phyloP scores from a whole-genome alignment of 1,284 basidiomycete species.

The Ceratobasidium sp. region DNA sequence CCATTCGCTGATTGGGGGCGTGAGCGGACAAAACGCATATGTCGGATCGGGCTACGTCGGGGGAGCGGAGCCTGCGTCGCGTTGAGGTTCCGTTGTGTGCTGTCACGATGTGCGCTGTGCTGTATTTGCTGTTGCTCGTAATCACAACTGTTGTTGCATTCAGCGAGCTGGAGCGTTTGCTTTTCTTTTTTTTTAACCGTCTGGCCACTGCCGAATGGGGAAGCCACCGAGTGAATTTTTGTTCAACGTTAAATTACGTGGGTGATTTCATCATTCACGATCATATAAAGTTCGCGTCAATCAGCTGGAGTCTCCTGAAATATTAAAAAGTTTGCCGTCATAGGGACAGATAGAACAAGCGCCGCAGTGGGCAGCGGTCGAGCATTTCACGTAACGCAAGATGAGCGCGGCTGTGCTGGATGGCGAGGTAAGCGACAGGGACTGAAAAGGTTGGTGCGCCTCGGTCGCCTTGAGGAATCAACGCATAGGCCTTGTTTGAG shows the following conservation, averaged over 20 bases:
- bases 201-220: slow-evolving; percentile 8
- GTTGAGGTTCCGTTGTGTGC: slow-evolving; percentile 30
- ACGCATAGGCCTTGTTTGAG: background rate
- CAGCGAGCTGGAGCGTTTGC: slow-evolving; percentile 3
- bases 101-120: too few species aligned
- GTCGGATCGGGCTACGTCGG: slow-evolving; percentile 45
- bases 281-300: slow-evolving; percentile 9
- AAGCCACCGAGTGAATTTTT: slow-evolving; percentile 13
- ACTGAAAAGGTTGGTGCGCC: slow-evolving; percentile 6
- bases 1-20: slow-evolving; percentile 42
- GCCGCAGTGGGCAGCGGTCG: too few species aligned
- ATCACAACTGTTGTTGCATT: background rate
- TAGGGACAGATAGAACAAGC: slow-evolving; percentile 18
- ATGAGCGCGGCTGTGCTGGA: background rate
- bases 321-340: slow-evolving; percentile 27
- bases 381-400: background rate
- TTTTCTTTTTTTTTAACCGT: too few species aligned
- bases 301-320: slow-evolving; percentile 7
- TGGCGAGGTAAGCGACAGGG: background rate
- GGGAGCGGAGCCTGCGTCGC: slow-evolving; percentile 22
- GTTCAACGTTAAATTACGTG: slow-evolving; percentile 23
- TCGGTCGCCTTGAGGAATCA: slow-evolving; percentile 2
- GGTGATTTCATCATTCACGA: slow-evolving; percentile 2
- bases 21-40: slow-evolving; percentile 44
- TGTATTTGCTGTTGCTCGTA: background rate